phyloP scores from a whole-genome alignment of 768 basidiomycete genomes.

The Tulasnella sp. region DNA sequence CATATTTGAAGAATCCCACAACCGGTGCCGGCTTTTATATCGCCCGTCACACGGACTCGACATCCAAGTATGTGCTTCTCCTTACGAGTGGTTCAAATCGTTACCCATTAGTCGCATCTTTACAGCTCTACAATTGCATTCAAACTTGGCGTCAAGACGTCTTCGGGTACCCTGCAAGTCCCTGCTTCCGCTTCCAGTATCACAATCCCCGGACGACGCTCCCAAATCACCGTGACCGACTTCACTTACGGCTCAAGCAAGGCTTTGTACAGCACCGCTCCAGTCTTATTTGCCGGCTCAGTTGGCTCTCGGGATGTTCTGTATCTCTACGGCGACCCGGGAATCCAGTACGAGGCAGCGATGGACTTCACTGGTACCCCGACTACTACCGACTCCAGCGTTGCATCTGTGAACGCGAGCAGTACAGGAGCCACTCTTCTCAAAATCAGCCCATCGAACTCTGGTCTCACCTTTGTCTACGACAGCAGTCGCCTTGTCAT shows the following conservation, averaged over 20 bases:
- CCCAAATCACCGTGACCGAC: slow-evolving; percentile 47
- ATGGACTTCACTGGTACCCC: slow-evolving; percentile 33
- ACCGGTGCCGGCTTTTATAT: slow-evolving; percentile 64
- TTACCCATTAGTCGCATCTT: background rate
- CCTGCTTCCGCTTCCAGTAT: slow-evolving; percentile 44
- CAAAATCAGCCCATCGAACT: slow-evolving; percentile 18
- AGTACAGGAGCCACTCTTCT: background rate
- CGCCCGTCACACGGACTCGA: slow-evolving; percentile 53
- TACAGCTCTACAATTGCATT: slow-evolving; percentile 27
- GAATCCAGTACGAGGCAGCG: slow-evolving; percentile 43
- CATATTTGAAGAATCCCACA: slow-evolving; percentile 51
- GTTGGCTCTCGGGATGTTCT: slow-evolving; percentile 29
- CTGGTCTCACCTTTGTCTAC: slow-evolving; percentile 24
- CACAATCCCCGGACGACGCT: slow-evolving; percentile 58
- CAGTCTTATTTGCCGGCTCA: slow-evolving; percentile 50
- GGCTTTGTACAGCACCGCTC: slow-evolving; percentile 59
- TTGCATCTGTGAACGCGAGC: background rate
- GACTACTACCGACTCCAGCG: background rate
- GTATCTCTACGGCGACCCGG: slow-evolving; percentile 46
- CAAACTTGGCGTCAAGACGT: slow-evolving; percentile 45
- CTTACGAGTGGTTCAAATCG: background rate
- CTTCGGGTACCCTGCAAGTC: slow-evolving; percentile 35
- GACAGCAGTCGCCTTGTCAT: slow-evolving; percentile 31
- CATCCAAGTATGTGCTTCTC: slow-evolving; percentile 19
- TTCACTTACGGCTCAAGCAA: background rate